phyloP scores from a whole-genome alignment of 495 filamentous ascomycete species.

The Podospora pseudopauciseta region DNA sequence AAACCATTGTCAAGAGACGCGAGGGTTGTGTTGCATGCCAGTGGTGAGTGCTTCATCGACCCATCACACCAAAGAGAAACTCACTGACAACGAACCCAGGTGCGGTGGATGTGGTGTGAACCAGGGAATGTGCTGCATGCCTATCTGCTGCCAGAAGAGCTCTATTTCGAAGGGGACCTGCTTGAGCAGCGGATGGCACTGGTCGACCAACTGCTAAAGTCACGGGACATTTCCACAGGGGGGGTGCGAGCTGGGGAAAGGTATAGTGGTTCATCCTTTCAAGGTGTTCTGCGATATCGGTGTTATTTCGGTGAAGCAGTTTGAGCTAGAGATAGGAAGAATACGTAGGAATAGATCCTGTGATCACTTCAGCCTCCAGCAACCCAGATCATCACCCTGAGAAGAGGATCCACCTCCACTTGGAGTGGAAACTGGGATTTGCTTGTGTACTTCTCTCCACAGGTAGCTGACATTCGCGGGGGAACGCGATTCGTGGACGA shows the following conservation, averaged over 20 bases:
- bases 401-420: neutral
- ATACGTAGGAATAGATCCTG: neutral
- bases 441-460: neutral
- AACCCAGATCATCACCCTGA: neutral
- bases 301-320: neutral
- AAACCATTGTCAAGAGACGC: neutral
- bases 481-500: conserved; percentile 1
- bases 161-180: neutral
- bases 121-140: neutral
- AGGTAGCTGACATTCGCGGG: neutral
- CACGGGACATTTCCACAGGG: neutral
- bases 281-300: neutral
- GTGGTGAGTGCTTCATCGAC: neutral
- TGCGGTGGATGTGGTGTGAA: neutral
- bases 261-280: neutral
- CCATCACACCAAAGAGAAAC: neutral
- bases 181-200: neutral
- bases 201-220: neutral
- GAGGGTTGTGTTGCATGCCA: neutral
- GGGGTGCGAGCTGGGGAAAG: neutral
- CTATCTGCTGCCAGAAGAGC: neutral
- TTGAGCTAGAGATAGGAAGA: neutral
- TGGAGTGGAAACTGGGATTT: neutral
- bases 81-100: neutral
- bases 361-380: neutral